Evolutionary conservation across 768 basidiomycete genomes (phyloP), one percentile per base, ranked within the genome.

Genomic region (Tricholoma sp.): DNA sequence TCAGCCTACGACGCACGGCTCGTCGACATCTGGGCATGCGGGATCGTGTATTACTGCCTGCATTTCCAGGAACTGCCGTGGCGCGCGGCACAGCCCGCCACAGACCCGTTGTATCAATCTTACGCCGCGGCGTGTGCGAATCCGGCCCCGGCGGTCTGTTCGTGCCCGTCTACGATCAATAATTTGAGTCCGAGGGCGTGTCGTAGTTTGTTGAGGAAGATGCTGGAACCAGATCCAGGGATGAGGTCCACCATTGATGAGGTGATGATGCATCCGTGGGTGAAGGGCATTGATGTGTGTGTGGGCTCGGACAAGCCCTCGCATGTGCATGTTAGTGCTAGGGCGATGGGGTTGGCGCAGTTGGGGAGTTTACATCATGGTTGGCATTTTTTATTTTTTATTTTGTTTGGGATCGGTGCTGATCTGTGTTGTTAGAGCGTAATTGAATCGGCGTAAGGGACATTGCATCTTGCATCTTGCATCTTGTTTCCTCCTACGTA

Each of bases 31-130:
- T 99, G 96, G 96, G 95, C 96, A 0, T 89, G 89, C 59, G 96
- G 89, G 16, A 84, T 99, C 63, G 95, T 99, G 64, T 98, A 96
- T 75, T 99, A 99, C 77, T 99, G 96, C 77, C 82, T 98, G 66
- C 94, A 93, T 72, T 97, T 97, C 79, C 90, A 94, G 70, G 96
- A 99, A 71, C 83, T 99, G 52, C 96, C 96, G 2, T 99, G 97
- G 96, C 89, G 95, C 57, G 91, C 89, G 2, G 96, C 96, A 32
- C 95, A 98, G 68, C 74, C 77, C 16, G 76, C 61, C 6, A 65
- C 84, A 8, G 96, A 99, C 68, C 71, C 79, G 8, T 81, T 96
- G 9, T 99, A 93, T 71, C 78, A 85, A 0, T 76, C 88, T 2
- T 99, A 98, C 69, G 81, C 76, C 0, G 65, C 79, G 11, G 82